Evolutionary conservation across 352 stramenopile species (phyloP), one percentile per base, ranked within the genome.

Genomic region (Pythium myriotylum): DNA sequence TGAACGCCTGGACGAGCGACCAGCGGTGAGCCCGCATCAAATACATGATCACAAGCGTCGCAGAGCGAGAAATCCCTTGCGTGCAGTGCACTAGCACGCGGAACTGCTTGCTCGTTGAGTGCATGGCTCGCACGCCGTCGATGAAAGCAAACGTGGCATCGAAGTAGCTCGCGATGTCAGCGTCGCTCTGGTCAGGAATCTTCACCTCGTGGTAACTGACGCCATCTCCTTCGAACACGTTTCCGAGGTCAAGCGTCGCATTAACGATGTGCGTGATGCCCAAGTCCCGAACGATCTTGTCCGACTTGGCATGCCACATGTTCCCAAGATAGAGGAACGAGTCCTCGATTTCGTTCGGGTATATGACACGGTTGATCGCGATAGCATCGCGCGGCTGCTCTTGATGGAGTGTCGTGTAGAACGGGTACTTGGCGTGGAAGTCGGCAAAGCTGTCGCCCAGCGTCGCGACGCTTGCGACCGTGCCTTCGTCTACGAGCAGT

Each of bases 261-360:
- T 89, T 89, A 20, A 92, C 73, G 54, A 92, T 64, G 59, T 92
- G 80, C 20, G 82, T 90, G 70, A 92, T 90, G 13, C 76, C 72
- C 47, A 92, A 69, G 50, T 88, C 68, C 33, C 67, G 48, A 17
- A 92, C 59, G 2, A 92, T 73, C 35, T 81, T 61, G 20, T 71
- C 61, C 7, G 65, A 87, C 47, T 75, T 69, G 24, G 82, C 82
- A 32, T 92, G 82, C 80, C 80, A 90, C 76, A 84, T 84, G 54
- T 90, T 92, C 24, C 82, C 82, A 17, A 92, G 66, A 53, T 84
- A 92, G 32, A 92, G 59, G 27, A 89, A 86, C 39, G 70, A 66
- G 14, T 79, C 67, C 41, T 87, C 24, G 54, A 92, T 83, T 41
- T 92, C 82, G 54, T 88, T 88, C n/a, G 82, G 82, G 39, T 88